phyloP scores from a whole-genome alignment of 169 alveolate species.

The Cyclospora cayetanensis region DNA sequence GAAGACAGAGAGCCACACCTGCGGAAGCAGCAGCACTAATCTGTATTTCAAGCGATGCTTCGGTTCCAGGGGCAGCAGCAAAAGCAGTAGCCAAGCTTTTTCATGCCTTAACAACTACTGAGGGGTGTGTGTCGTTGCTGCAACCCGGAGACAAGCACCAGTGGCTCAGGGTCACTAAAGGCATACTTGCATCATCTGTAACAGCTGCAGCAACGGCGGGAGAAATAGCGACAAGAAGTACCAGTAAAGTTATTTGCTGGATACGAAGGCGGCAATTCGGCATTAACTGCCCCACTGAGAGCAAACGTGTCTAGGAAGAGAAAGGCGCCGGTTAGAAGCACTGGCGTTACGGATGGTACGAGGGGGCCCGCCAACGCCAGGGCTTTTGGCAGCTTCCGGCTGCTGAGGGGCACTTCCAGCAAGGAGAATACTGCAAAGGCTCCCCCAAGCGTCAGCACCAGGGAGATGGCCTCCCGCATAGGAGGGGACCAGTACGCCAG shows the following conservation, averaged over 20 bases:
- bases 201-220: neutral
- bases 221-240: neutral
- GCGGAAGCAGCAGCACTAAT: slow-evolving; percentile 22
- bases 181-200: neutral
- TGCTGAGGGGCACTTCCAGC: neutral
- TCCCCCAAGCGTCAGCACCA: neutral
- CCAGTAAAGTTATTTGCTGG: slow-evolving; percentile 24
- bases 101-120: too few relatives aligned
- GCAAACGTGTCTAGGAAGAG: neutral
- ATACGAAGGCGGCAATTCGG: neutral
- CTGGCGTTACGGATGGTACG: neutral
- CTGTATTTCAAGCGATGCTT: neutral
- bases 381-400: neutral
- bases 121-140: neutral
- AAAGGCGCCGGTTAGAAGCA: slow-evolving; percentile 16
- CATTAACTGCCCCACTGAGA: neutral
- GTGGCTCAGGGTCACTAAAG: neutral
- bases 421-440: neutral
- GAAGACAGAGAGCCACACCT: slow-evolving; percentile 38
- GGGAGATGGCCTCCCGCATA: neutral
- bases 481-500: neutral
- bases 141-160: slow-evolving; percentile 20
- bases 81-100: neutral
- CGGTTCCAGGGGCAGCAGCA: neutral
- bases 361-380: neutral